Evolutionary conservation across 768 basidiomycete genomes (phyloP), one percentile per base, ranked within the genome.

Genomic region (Trametes cinnabarina): DNA sequence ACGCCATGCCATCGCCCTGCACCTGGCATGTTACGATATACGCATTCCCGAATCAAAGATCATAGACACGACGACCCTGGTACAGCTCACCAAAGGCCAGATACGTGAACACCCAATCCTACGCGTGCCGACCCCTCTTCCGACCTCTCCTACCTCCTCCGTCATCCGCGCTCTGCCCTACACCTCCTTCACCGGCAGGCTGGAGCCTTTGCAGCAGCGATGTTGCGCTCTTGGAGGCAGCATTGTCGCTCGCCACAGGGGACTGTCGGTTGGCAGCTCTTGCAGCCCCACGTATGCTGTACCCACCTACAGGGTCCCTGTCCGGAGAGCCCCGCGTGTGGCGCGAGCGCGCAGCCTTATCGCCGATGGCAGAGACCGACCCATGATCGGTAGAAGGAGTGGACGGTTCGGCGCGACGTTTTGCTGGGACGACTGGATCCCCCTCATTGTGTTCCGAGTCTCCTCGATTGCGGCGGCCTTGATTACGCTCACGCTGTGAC

Each of bases 261-360:
- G 63, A 32, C 0, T 40, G 19, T 4, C 53, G 59, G 17, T 30
- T 51, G 3, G 52, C 57, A 4, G 56, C 63, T 41, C 47, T 74
- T 43, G 82, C 82, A 23, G 82, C 82, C 49, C 82, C 82, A 63
- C 78, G 82, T 62, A 84, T 84, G 61, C 79, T 82, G 60, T 70
- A 78, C 39, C 79, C 82, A n/a, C 72, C 73, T 40, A 68, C 66
- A 11, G 76, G 75, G 61, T 64, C 64, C 57, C 67, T 70, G 64
- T 74, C 71, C 51, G 65, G 60, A 40, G 68, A 66, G 28, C 44
- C 57, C 44, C 28, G 62, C 60, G n/a, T 37, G 5, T 20, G 67
- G 62, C 37, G 63, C 71, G 40, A 43, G 32, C 62, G 42, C 64
- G 62, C 48, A 8, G 66, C 47, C n/a, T n/a, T n/a, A n/a, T n/a